phyloP scores from a whole-genome alignment of 2,329 filamentous ascomycete genomes.

The Taxawa tesnikishii region DNA sequence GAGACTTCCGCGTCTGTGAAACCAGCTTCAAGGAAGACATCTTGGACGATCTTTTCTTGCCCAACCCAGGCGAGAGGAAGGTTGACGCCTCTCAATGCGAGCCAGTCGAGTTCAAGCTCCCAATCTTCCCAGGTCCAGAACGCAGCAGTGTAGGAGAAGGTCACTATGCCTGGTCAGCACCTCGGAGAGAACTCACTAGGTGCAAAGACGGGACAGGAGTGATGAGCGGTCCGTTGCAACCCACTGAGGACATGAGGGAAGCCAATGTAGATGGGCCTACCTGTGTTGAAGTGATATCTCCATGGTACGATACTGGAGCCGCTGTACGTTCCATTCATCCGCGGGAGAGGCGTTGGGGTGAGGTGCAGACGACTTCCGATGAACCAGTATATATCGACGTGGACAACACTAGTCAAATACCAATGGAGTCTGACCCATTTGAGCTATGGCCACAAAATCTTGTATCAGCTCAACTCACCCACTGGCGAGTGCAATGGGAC shows the following conservation, averaged over 20 bases:
- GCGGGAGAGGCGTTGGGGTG: slow-evolving; percentile 18
- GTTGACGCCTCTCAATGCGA: slow-evolving; percentile 40
- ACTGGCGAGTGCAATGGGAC: slow-evolving; percentile 11
- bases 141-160: slow-evolving; percentile 38
- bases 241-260: too few relatives aligned
- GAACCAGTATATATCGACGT: slow-evolving; percentile 37
- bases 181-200: too few relatives aligned
- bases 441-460: too few relatives aligned
- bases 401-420: slow-evolving; percentile 27
- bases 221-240: too few relatives aligned
- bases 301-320: slow-evolving; percentile 32
- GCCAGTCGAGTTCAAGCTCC: slow-evolving; percentile 41
- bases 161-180: too few relatives aligned
- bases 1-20: slow-evolving; percentile 32
- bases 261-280: too few relatives aligned
- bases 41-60: slow-evolving; percentile 37
- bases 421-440: too few relatives aligned
- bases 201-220: too few relatives aligned
- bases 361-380: slow-evolving; percentile 29
- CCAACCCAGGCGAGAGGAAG: slow-evolving; percentile 41
- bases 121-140: slow-evolving; percentile 44
- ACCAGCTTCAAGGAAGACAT: slow-evolving; percentile 34
- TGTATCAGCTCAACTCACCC: too few relatives aligned
- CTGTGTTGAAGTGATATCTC: slow-evolving; percentile 41
- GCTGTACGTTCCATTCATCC: slow-evolving; percentile 19